Base-by-base conservation (phyloP, 768 basidiomycete species). In the Suillus fuscotomentosus region DNA sequence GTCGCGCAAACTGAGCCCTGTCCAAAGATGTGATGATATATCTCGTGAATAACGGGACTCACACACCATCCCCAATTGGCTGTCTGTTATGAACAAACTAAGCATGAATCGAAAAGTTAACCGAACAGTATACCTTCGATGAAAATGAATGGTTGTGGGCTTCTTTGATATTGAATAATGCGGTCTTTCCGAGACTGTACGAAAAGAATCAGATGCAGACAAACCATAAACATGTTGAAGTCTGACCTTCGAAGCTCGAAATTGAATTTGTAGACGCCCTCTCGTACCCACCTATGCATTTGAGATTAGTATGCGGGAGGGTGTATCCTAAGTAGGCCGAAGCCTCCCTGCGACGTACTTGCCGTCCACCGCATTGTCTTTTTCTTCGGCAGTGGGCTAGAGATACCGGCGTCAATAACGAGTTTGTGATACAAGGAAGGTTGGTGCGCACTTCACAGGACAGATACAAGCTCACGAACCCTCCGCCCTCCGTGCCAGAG, bases 31-130 rank as follows among this genome's bases (percentile, higher is more conserved):
- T 22, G 17, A 39, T 64, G n/a, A 72, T 63, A 38, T 2, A 6
- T 42, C 41, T 4, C n/a, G 45, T 20, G 54, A 56, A 34, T 42
- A 31, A n/a, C 6, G 39, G 39, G 34, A 63, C 43, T 61, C 60
- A 65, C 56, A 51, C 83, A 90, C 91, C 93, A 95, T 75, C 91
- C 92, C 93, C 92, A 94, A 70, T 94, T 94, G 36, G 90, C 89
- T 14, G 92, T 89, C 88, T 91, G 64, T 56, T 56, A 17, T 7
- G 48, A 43, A 34, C 9, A 38, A 9, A 57, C 27, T 60, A 27
- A 39, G 11, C 22, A 11, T 75, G 82, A 68, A 42, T 20, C 17
- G 3, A 20, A 13, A 54, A 42, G 38, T 8, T 39, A 3, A 41
- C 17, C 53, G 15, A 36, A 9, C 8, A 17, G 75, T 81, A 68